Evolutionary conservation across 2,329 filamentous ascomycete species (phyloP).

Genomic region (Zalaria sp.): DNA sequence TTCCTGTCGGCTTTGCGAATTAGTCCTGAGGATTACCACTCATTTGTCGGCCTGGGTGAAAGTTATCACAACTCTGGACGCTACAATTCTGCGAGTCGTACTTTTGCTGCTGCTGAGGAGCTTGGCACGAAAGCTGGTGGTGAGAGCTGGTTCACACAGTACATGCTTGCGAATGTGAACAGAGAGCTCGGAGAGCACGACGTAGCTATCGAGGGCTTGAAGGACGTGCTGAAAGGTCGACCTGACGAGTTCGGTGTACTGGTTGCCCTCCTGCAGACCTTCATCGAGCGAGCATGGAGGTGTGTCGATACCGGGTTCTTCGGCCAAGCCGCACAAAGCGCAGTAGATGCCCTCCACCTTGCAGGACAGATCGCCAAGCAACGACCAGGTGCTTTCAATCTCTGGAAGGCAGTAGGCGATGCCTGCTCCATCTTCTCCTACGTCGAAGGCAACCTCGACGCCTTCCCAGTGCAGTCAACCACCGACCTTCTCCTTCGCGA

Average conservation of each 20-base stretch:
- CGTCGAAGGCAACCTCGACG: conserved; percentile 51
- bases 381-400: conserved; percentile 66
- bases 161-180: conserved; percentile 92
- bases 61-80: conserved; percentile 90
- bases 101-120: conserved; percentile 71
- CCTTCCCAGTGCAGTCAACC: conserved; percentile 48
- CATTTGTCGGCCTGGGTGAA: conserved; percentile 92
- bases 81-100: conserved; percentile 86
- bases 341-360: conserved; percentile 53
- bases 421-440: conserved; percentile 73
- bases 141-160: conserved; percentile 88
- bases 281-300: conserved; percentile 67
- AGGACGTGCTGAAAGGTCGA: conserved; percentile 52
- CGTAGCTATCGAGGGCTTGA: conserved; percentile 64
- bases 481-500: conserved; percentile 42
- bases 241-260: conserved; percentile 72
- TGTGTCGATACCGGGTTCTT: conserved; percentile 74
- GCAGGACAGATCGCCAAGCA: conserved; percentile 47
- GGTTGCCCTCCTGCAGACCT: conserved; percentile 75
- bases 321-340: conserved; percentile 63
- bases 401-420: conserved; percentile 89
- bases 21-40: conserved; percentile 77
- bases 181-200: conserved; percentile 85
- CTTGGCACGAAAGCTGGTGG: conserved; percentile 40
- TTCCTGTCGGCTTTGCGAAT: conserved; percentile 84